These are phyloP conservation scores for Tetrapisispora taiwanensis DNA, from an alignment of 805 yeast species.

Conservation along the genomic window DNA sequence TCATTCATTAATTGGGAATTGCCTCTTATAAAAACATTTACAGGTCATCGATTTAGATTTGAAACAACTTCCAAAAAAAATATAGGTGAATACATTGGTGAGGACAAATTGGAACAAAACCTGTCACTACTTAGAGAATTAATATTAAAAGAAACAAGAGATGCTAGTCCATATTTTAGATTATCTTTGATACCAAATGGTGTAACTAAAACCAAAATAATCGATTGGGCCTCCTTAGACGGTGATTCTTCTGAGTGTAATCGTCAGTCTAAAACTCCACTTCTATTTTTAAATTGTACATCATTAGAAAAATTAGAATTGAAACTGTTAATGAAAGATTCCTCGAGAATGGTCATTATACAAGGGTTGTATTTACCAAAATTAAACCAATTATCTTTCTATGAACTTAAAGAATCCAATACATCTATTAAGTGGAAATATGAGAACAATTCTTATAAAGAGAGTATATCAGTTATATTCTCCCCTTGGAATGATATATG, in stretches of 20 bases:
- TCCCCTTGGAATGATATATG: constrained; percentile 21
- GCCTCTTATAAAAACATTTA: constrained; percentile 12
- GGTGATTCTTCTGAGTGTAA: background rate
- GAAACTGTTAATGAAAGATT: constrained; percentile 8
- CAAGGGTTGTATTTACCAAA: constrained; percentile 19
- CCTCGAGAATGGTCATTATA: constrained; percentile 7
- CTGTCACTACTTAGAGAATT: constrained; percentile 12
- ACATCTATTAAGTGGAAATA: no score
- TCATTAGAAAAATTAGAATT: constrained; percentile 13
- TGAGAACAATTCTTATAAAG: background rate
- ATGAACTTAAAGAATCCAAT: background rate
- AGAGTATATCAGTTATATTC: constrained; percentile 14
- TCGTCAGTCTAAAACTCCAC: constrained; percentile 8
- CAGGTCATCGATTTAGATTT: constrained; percentile 21
- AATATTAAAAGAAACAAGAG: constrained; percentile 14
- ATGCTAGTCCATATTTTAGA: constrained; percentile 20
- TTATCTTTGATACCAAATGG: constrained; percentile 18
- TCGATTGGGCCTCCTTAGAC: constrained; percentile 20
- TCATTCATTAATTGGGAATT: constrained; percentile 21
- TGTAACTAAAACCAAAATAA: constrained; percentile 10
- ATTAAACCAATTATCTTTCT: constrained; percentile 7
- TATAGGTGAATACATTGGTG: constrained; percentile 6
- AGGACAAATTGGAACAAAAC: constrained; percentile 9
- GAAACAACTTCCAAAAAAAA: constrained; percentile 11
- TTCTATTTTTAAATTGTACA: constrained; percentile 14